A percentile compares a stretch with the other conserved stretches of the same genome.
Conservation (phyloP, 2,329 filamentous ascomycete genomes). For the Alternaria metachromatica region DNA sequence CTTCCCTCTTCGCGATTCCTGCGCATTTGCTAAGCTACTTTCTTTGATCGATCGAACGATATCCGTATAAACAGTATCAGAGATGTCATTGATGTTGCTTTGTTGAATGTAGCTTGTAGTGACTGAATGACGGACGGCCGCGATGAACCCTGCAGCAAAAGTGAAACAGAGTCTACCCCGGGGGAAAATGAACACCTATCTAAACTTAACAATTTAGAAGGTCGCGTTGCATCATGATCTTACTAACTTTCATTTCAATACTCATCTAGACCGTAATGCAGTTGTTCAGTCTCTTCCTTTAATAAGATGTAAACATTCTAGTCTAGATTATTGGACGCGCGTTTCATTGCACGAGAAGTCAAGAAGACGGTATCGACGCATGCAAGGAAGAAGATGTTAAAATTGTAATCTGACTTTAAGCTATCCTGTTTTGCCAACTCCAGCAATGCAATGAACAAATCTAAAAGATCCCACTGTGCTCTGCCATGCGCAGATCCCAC, state of each 20-base stretch:
- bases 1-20: neutral
- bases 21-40: neutral
- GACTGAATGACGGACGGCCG: neutral
- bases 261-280: neutral
- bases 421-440: slow-evolving; percentile 20
- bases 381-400: neutral
- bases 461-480: neutral
- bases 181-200: neutral
- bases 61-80: neutral
- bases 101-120: neutral
- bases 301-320: neutral
- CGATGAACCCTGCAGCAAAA: neutral
- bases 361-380: neutral
- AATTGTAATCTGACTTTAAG: neutral
- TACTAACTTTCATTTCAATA: neutral
- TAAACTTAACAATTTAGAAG: neutral
- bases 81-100: neutral
- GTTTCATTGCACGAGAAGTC: neutral
- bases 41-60: neutral
- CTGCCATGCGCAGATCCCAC: neutral
- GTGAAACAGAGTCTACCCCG: neutral
- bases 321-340: neutral
- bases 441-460: slow-evolving; percentile 20
- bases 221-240: neutral
- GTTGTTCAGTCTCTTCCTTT: neutral